Conservation (phyloP, 2,329 filamentous ascomycete species). For the Colletotrichum cordylinicola region DNA sequence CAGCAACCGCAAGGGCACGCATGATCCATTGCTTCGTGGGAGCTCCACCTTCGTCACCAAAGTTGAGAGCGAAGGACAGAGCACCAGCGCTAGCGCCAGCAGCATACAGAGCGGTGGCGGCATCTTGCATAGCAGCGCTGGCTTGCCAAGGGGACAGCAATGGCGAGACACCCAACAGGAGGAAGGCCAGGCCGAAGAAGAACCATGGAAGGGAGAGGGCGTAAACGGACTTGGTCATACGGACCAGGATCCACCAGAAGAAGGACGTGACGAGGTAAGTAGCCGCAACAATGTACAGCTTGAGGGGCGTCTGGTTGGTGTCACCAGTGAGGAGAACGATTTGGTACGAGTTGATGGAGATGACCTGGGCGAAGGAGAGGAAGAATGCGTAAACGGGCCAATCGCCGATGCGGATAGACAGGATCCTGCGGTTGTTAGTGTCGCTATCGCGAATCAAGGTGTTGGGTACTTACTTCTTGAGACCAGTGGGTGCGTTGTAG, state of each 20-base stretch:
- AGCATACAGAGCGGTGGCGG: constrained; percentile 67
- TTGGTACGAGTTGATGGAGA: constrained; percentile 71
- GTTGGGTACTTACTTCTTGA: constrained; percentile 48
- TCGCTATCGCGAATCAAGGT: constrained; percentile 32
- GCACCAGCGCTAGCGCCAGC: constrained; percentile 67
- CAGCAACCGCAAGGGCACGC: constrained; percentile 69
- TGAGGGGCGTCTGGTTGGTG: constrained; percentile 61
- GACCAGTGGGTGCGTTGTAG: constrained; percentile 61
- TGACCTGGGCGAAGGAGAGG: constrained; percentile 66
- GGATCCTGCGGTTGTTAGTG: constrained; percentile 10
- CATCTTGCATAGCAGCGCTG: constrained; percentile 59
- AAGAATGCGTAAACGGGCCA: constrained; percentile 70
- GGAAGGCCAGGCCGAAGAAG: constrained; percentile 67
- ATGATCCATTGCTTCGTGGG: constrained; percentile 72
- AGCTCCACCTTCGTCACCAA: constrained; percentile 67
- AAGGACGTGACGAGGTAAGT: constrained; percentile 64
- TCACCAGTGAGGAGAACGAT: constrained; percentile 71
- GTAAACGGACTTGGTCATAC: constrained; percentile 60
- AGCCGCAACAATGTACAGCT: constrained; percentile 65
- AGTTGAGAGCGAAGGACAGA: constrained; percentile 72
- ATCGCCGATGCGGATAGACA: constrained; percentile 64
- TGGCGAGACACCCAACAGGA: constrained; percentile 68
- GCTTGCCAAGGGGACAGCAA: constrained; percentile 44
- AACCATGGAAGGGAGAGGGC: constrained; percentile 66
- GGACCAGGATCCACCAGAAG: constrained; percentile 69